Percentiles rank a stretch among this genome's conserved stretches.
phyloP scores from a whole-genome alignment of 805 yeast genomes.

The Candida suzukii region DNA sequence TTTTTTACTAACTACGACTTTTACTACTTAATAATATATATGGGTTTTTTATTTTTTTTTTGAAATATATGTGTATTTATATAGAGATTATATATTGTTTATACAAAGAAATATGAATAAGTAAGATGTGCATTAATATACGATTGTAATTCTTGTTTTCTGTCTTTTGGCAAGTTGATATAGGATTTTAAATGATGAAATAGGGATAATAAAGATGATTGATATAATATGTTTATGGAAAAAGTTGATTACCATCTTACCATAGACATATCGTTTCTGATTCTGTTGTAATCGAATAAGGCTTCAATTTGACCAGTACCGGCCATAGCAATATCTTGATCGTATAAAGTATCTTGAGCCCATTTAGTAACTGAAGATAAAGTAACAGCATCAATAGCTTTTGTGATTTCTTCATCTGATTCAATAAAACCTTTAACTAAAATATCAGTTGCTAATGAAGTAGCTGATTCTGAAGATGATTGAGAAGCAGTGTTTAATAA shows the following conservation, averaged over 20 bases:
- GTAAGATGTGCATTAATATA: background rate
- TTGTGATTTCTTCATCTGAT: slow-evolving; percentile 51
- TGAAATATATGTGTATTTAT: background rate
- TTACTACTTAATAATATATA: background rate
- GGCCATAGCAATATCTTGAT: slow-evolving; percentile 75
- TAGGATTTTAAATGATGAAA: background rate
- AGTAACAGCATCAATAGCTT: slow-evolving; percentile 56
- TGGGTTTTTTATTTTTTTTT: background rate
- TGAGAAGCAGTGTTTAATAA: slow-evolving; percentile 37
- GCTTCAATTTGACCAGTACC: slow-evolving; percentile 86
- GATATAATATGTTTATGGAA: no score
- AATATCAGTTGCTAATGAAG: slow-evolving; percentile 52
- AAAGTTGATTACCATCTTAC: slow-evolving; percentile 56
- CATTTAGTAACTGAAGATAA: slow-evolving; percentile 56
- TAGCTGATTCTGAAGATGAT: slow-evolving; percentile 41
- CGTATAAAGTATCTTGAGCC: slow-evolving; percentile 76
- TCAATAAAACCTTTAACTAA: slow-evolving; percentile 57
- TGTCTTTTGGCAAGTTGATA: no score
- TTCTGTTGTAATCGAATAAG: slow-evolving; percentile 75
- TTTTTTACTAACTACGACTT: no score
- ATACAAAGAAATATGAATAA: slow-evolving; percentile 1
- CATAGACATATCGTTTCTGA: slow-evolving; percentile 86
- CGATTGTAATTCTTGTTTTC: no score
- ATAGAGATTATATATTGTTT: background rate
- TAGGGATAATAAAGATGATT: no score